phyloP scores from a whole-genome alignment of 768 basidiomycete species.

The Naematelia encephala region DNA sequence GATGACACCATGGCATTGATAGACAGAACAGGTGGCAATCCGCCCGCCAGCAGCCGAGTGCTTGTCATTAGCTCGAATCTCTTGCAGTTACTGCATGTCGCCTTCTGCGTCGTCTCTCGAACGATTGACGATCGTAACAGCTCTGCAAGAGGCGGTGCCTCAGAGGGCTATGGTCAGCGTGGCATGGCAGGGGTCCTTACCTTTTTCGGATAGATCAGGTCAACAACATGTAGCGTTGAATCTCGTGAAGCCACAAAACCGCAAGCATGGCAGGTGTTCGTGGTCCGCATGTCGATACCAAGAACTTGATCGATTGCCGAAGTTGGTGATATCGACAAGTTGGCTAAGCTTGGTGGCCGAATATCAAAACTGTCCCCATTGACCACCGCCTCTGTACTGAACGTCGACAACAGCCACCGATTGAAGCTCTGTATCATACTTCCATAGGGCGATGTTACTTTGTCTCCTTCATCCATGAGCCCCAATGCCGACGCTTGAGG shows the following conservation, averaged over 20 bases:
- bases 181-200: slow-evolving; percentile 53
- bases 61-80: slow-evolving; percentile 69
- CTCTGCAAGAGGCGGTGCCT: slow-evolving; percentile 56
- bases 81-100: slow-evolving; percentile 79
- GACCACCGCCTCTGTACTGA: slow-evolving; percentile 56
- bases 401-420: slow-evolving; percentile 82
- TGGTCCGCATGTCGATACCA: slow-evolving; percentile 72
- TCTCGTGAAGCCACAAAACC: slow-evolving; percentile 69
- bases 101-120: slow-evolving; percentile 79
- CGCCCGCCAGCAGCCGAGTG: slow-evolving; percentile 61
- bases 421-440: slow-evolving; percentile 93
- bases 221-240: slow-evolving; percentile 75
- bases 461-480: slow-evolving; percentile 80
- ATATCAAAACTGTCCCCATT: slow-evolving; percentile 32
- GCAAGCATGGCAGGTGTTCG: slow-evolving; percentile 72
- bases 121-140: slow-evolving; percentile 72
- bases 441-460: slow-evolving; percentile 69
- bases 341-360: slow-evolving; percentile 3
- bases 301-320: slow-evolving; percentile 82
- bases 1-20: slow-evolving; percentile 79
- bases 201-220: slow-evolving; percentile 80
- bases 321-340: slow-evolving; percentile 52
- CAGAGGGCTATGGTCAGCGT: slow-evolving; percentile 4
- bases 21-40: slow-evolving; percentile 75
- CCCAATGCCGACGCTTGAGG: slow-evolving; percentile 81